phyloP scores from a whole-genome alignment of 1,284 basidiomycete species.

The Hemileia vastatrix region DNA sequence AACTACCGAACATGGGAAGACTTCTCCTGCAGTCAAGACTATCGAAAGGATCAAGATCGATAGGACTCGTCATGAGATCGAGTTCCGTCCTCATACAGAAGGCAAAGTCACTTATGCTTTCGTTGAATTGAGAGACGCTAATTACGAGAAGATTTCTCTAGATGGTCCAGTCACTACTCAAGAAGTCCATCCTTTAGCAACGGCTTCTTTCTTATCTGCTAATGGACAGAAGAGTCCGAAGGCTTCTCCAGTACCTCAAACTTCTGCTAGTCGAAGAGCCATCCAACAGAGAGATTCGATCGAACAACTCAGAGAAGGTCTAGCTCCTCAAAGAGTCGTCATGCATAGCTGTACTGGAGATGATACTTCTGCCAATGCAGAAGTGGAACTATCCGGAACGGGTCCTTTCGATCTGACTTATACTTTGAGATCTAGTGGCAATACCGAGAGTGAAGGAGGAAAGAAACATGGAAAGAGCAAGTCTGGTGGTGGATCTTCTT shows the following conservation, averaged over 20 bases:
- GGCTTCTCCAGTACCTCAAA: not conserved
- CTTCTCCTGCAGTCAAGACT: constrained; percentile 34
- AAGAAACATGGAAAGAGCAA: too few species aligned
- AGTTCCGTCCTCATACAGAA: constrained; percentile 72
- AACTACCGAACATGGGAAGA: constrained; percentile 54
- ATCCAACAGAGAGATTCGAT: constrained; percentile 6
- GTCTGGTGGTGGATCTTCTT: constrained; percentile 52
- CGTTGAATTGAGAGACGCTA: constrained; percentile 65
- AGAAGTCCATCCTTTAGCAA: constrained; percentile 39
- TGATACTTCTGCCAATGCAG: constrained; percentile 27
- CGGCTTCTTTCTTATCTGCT: constrained; percentile 29
- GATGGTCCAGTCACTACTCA: too few species aligned
- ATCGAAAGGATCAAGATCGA: constrained; percentile 53
- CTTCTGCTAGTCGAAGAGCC: not conserved
- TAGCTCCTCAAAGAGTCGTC: constrained; percentile 19
- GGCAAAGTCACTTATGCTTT: constrained; percentile 84
- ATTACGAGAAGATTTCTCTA: constrained; percentile 60
- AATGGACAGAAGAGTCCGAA: not conserved
- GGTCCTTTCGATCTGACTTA: constrained; percentile 41
- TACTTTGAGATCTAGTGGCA: constrained; percentile 28
- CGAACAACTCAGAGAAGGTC: constrained; percentile 25
- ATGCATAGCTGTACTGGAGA: constrained; percentile 40
- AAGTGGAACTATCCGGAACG: constrained; percentile 34
- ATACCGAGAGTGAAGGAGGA: too few species aligned
- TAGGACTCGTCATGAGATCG: constrained; percentile 68